A percentile compares a stretch with the other conserved stretches of the same genome.
Evolutionary conservation across 2,329 filamentous ascomycete genomes (phyloP).

Genomic region (Periglandula ipomoeae): DNA sequence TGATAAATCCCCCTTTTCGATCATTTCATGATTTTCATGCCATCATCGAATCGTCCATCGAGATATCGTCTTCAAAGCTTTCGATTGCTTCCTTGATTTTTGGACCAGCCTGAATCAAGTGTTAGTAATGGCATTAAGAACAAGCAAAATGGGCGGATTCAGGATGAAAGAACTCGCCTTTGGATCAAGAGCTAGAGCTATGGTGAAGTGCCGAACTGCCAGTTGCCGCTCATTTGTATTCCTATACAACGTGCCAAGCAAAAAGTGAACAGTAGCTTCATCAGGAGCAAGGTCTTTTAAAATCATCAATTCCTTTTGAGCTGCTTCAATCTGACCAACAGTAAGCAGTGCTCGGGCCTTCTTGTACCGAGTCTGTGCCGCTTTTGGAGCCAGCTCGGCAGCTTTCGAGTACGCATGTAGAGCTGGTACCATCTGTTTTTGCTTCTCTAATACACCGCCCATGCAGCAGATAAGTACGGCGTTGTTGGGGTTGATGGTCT

Average conservation of each 20-base stretch:
- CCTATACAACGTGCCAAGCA: conserved; percentile 78
- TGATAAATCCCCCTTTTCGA: too few relatives aligned
- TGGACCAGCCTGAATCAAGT: conserved; percentile 59
- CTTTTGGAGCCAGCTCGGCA: conserved; percentile 70
- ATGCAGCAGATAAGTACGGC: conserved; percentile 89
- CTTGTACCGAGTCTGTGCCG: conserved; percentile 80
- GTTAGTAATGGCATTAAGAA: not conserved
- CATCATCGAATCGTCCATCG: conserved; percentile 59
- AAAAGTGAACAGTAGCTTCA: conserved; percentile 91
- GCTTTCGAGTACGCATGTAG: conserved; percentile 76
- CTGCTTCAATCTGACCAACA: conserved; percentile 59
- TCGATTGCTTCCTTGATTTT: conserved; percentile 97
- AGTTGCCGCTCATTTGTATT: conserved; percentile 61
- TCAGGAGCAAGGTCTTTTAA: conserved; percentile 87
- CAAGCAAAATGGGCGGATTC: not conserved
- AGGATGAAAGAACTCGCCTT: conserved; percentile 58
- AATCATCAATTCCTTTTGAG: conserved; percentile 75
- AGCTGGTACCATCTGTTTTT: conserved; percentile 71
- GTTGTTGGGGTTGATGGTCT: conserved; percentile 86
- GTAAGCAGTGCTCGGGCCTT: conserved; percentile 82
- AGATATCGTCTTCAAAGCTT: conserved; percentile 71
- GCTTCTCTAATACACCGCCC: conserved; percentile 79
- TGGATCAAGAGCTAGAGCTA: conserved; percentile 88
- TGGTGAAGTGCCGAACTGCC: conserved; percentile 91
- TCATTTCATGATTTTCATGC: conserved; percentile 23